Conservation (phyloP, 2,329 filamentous ascomycete genomes). For the Paraphoma sp. region DNA sequence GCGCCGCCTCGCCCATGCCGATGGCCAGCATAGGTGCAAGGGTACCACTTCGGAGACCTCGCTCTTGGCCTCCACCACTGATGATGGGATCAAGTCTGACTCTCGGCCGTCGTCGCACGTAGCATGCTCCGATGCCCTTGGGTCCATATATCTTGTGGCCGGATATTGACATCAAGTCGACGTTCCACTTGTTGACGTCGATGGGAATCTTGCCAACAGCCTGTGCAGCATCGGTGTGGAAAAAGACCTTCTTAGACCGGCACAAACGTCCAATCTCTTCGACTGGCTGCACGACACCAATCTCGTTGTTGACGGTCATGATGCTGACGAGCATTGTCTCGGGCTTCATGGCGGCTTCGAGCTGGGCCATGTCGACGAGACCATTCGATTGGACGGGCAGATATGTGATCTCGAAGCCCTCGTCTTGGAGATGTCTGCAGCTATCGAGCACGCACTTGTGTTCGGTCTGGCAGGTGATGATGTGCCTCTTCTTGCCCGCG, state of each 20-base stretch:
- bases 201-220: slow-evolving; percentile 98
- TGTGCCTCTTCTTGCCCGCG: slow-evolving; percentile 95
- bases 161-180: slow-evolving; percentile 98
- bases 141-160: slow-evolving; percentile 99
- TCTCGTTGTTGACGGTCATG: slow-evolving; percentile 99
- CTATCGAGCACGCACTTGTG: slow-evolving; percentile 99
- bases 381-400: slow-evolving; percentile 87
- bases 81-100: slow-evolving; percentile 96
- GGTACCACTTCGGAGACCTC: slow-evolving; percentile 92
- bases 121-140: slow-evolving; percentile 96
- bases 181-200: slow-evolving; percentile 96
- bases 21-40: slow-evolving; percentile 87
- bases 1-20: slow-evolving; percentile 94
- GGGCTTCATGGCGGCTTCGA: slow-evolving; percentile 87
- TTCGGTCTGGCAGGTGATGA: slow-evolving; percentile 96
- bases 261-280: slow-evolving; percentile 93
- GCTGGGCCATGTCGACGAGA: slow-evolving; percentile 80
- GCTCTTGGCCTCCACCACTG: slow-evolving; percentile 93
- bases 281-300: slow-evolving; percentile 96
- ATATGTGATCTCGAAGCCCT: slow-evolving; percentile 97
- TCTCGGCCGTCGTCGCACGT: slow-evolving; percentile 87
- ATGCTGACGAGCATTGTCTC: slow-evolving; percentile 94
- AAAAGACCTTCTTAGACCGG: slow-evolving; percentile 91
- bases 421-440: slow-evolving; percentile 94
- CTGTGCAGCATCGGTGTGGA: slow-evolving; percentile 96